Conservation (phyloP, 352 stramenopile genomes). For the Globisporangium rhizosaccharum region DNA sequence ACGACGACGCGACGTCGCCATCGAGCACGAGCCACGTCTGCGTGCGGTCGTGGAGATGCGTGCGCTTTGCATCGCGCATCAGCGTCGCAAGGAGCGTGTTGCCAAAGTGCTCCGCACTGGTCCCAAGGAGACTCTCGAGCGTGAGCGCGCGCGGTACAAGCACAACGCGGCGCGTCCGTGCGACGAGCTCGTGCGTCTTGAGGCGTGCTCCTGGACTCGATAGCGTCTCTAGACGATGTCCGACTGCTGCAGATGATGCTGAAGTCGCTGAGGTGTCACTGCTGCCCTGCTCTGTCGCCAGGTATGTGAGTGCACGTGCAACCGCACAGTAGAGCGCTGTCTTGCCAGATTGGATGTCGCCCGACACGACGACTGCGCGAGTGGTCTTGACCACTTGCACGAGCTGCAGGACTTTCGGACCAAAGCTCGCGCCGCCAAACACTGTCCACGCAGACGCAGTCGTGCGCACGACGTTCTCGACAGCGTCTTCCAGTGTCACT, state of each 20-base stretch:
- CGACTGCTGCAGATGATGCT: too few species aligned
- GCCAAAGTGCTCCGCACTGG: conserved; percentile 9
- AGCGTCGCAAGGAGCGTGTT: conserved; percentile 35
- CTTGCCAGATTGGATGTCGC: conserved; percentile 42
- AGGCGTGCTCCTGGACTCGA: not conserved
- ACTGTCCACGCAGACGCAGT: conserved; percentile 20
- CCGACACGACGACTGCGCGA: conserved; percentile 32
- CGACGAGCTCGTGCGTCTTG: conserved; percentile 2
- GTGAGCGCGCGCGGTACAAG: conserved; percentile 37
- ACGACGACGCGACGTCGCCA: conserved; percentile 37
- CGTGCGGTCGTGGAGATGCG: conserved; percentile 10
- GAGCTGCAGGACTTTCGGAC: conserved; percentile 40
- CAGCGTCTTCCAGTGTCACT: conserved; percentile 22
- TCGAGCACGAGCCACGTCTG: conserved; percentile 69
- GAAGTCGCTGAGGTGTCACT: too few species aligned
- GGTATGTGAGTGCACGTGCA: too few species aligned
- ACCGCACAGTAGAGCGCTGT: conserved; percentile 36
- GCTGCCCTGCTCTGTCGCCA: too few species aligned
- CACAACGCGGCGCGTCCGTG: conserved; percentile 21
- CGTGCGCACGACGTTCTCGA: conserved; percentile 21
- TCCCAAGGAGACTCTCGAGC: conserved; percentile 26
- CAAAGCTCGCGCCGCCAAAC: conserved; percentile 27
- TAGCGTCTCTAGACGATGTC: too few species aligned
- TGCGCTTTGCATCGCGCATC: conserved; percentile 40
- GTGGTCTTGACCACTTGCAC: conserved; percentile 26